phyloP scores from a whole-genome alignment of 495 filamentous ascomycete species.

The Antarctomyces pellizariae region DNA sequence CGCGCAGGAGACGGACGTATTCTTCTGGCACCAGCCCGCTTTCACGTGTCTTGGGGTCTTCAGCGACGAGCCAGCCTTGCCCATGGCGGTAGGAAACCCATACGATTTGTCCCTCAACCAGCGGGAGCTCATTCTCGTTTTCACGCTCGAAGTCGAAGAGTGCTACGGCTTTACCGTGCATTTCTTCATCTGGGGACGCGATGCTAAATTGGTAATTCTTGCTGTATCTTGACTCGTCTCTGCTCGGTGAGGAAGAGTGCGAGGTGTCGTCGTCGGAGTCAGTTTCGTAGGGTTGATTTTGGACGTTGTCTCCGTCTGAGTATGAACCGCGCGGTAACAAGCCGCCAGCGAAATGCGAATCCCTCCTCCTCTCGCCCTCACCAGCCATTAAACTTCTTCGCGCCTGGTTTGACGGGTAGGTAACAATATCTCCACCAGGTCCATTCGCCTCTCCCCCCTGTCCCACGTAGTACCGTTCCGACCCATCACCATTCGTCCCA shows the following conservation, averaged over 20 bases:
- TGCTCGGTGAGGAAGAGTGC: conserved; percentile 24
- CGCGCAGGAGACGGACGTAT: conserved; percentile 79
- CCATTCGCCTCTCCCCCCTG: conserved; percentile 45
- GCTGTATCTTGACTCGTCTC: conserved; percentile 48
- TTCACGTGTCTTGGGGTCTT: conserved; percentile 74
- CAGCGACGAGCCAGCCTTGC: conserved; percentile 89
- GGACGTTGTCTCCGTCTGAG: conserved; percentile 23
- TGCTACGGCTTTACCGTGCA: conserved; percentile 91
- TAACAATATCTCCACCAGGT: conserved; percentile 58
- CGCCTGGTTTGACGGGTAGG: conserved; percentile 44
- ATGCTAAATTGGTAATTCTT: conserved; percentile 89
- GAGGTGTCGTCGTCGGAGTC: conserved; percentile 38
- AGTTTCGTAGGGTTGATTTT: conserved; percentile 20
- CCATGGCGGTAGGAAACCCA: conserved; percentile 91
- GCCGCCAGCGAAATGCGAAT: conserved; percentile 20
- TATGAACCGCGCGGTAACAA: conserved; percentile 22
- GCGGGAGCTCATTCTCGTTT: conserved; percentile 85
- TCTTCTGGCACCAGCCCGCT: conserved; percentile 86
- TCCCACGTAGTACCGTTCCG: conserved; percentile 54
- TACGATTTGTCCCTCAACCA: conserved; percentile 87
- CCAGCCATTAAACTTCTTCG: conserved; percentile 23
- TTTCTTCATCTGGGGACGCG: conserved; percentile 85
- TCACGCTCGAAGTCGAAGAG: conserved; percentile 86
- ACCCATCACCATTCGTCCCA: conserved; percentile 45
- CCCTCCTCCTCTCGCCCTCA: conserved; percentile 15